Evolutionary conservation across 148 eudicot species (phyloP).

Genomic region (Camellia granthamiana): DNA sequence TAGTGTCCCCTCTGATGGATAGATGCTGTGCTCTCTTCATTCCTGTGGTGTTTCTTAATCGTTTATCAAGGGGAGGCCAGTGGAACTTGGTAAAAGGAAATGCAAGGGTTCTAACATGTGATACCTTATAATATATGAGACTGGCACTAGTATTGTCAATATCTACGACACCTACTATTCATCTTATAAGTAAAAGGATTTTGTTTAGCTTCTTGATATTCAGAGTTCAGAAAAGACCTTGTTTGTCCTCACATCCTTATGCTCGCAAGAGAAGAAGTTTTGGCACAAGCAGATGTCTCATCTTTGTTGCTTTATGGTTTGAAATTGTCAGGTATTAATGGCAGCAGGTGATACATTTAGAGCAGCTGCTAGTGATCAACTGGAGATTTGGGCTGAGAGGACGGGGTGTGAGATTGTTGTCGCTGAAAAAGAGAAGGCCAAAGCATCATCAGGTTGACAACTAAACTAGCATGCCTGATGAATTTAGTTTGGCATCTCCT

Average conservation of each 20-base stretch:
- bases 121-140: neutral
- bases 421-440: slow-evolving; percentile 82
- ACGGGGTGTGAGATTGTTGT: slow-evolving; percentile 91
- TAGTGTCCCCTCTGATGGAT: neutral
- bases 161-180: neutral
- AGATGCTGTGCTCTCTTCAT: neutral
- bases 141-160: neutral
- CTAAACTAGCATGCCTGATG: slow-evolving; percentile 3
- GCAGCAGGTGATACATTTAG: slow-evolving; percentile 99
- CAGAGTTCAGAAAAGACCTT: neutral
- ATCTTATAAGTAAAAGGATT: neutral
- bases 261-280: neutral
- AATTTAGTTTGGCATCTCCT: neutral
- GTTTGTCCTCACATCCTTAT: slow-evolving; percentile 1
- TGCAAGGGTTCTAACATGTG: neutral
- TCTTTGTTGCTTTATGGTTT: slow-evolving; percentile 16
- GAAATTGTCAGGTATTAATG: slow-evolving; percentile 59
- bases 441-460: slow-evolving; percentile 82
- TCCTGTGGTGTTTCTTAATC: neutral
- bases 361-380: slow-evolving; percentile 99
- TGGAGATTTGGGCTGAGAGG: slow-evolving; percentile 97
- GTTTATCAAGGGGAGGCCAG: neutral
- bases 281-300: slow-evolving; percentile 7
- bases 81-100: neutral
- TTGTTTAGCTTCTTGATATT: neutral